Percentiles rank a stretch among this genome's conserved stretches.
Evolutionary conservation across 2,329 filamentous ascomycete genomes (phyloP).

Genomic region (Neobulgaria alba): DNA sequence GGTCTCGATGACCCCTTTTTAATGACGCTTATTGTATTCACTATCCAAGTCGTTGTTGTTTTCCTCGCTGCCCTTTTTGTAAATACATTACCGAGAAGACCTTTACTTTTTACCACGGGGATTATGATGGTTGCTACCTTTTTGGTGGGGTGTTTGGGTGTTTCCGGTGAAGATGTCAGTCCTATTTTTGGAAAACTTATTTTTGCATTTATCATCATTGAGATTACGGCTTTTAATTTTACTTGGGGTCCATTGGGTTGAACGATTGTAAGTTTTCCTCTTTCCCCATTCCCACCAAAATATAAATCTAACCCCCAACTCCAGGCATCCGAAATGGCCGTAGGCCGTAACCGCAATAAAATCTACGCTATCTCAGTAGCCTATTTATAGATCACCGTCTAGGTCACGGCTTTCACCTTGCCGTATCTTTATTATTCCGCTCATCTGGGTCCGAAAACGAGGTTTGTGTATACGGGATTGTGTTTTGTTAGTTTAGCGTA

Average conservation of each 20-base stretch:
- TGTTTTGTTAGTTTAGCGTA: constrained; percentile 30
- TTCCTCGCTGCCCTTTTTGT: constrained; percentile 32
- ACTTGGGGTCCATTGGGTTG: no score
- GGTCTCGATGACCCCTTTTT: constrained; percentile 32
- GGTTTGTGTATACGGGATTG: constrained; percentile 31
- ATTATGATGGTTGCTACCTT: no score
- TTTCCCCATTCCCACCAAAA: no score
- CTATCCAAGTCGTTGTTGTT: constrained; percentile 37
- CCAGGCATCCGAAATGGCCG: constrained; percentile 39
- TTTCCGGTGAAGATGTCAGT: no score
- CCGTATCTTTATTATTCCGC: constrained; percentile 36
- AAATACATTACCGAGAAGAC: no score
- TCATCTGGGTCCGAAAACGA: constrained; percentile 32
- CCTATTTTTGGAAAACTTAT: no score
- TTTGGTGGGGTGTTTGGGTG: no score
- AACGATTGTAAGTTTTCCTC: no score
- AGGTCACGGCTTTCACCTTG: constrained; percentile 33
- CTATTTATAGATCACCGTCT: constrained; percentile 36
- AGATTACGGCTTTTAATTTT: no score
- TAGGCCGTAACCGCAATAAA: constrained; percentile 40
- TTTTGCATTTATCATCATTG: no score
- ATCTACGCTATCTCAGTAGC: constrained; percentile 36
- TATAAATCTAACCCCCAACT: no score
- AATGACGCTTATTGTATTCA: constrained; percentile 35
- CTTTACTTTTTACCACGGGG: no score